These are phyloP conservation scores for Colletotrichum neosansevieriae DNA, from an alignment of 2,329 filamentous ascomycete species.

Conservation along the genomic window DNA sequence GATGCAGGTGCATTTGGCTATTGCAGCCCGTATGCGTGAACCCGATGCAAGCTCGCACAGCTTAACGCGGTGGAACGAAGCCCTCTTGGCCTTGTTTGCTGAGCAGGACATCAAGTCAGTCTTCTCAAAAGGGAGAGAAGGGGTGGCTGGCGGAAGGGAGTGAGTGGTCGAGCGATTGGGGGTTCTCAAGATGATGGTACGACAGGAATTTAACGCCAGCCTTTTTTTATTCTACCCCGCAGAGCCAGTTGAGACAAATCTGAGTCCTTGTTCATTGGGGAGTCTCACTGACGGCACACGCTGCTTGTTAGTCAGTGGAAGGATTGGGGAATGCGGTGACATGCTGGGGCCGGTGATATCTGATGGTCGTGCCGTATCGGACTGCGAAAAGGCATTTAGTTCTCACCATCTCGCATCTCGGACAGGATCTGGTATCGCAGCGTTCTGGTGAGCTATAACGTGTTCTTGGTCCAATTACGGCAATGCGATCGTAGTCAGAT, in stretches of 20 bases:
- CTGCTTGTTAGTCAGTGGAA: constrained; percentile 10
- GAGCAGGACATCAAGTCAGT: constrained; percentile 12
- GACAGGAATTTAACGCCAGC: constrained; percentile 23
- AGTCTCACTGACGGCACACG: constrained; percentile 7
- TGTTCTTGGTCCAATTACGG: neutral
- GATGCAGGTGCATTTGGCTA: constrained; percentile 37
- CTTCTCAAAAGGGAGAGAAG: constrained; percentile 2
- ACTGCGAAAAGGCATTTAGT: constrained; percentile 11
- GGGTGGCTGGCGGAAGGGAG: constrained; percentile 21
- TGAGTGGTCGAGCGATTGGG: constrained; percentile 18
- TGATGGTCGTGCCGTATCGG: constrained; percentile 29
- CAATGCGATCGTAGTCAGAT: neutral
- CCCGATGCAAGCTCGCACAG: constrained; percentile 34
- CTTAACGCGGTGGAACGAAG: constrained; percentile 32
- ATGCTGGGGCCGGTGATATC: constrained; percentile 14
- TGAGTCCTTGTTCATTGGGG: constrained; percentile 10
- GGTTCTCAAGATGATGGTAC: constrained; percentile 27
- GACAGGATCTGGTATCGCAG: constrained; percentile 17
- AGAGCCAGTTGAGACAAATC: constrained; percentile 33
- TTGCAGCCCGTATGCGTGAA: constrained; percentile 35
- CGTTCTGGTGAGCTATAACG: neutral
- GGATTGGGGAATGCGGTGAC: constrained; percentile 3
- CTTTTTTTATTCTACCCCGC: constrained; percentile 22
- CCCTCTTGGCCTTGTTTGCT: constrained; percentile 37
- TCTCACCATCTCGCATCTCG: constrained; percentile 13